Conservation (phyloP, 345 rosid species). For the Crucihimalaya himalaica region DNA sequence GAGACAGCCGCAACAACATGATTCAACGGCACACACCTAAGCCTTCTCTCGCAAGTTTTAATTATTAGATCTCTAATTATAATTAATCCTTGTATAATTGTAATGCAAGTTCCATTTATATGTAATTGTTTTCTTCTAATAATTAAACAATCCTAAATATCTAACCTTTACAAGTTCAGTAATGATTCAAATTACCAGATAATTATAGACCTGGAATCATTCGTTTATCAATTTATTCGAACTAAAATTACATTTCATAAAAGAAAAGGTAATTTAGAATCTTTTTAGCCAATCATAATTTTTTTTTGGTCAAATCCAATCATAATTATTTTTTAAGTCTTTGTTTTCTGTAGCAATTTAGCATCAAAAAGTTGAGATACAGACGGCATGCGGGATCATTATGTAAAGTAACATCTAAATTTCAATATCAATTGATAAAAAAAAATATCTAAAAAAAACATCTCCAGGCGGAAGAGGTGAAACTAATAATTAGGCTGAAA, state of each 20-base stretch:
- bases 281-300: neutral
- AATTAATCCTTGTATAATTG: neutral
- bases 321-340: no score
- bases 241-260: neutral
- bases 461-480: neutral
- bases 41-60: slow-evolving; percentile 13
- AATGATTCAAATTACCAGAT: neutral
- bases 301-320: no score
- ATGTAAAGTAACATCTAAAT: neutral
- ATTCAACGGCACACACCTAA: slow-evolving; percentile 32
- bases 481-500: slow-evolving; percentile 1
- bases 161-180: neutral
- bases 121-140: neutral
- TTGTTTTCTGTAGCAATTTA: no score
- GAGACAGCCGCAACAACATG: slow-evolving; percentile 31
- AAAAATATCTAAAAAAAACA: slow-evolving; percentile 15
- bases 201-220: slow-evolving; percentile 3
- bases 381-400: neutral
- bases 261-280: neutral
- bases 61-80: slow-evolving; percentile 4
- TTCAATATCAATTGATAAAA: neutral
- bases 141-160: neutral
- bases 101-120: slow-evolving; percentile 2
- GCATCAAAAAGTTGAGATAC: neutral
- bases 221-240: neutral